Percentiles rank a stretch among this genome's conserved stretches.
These are phyloP conservation scores for Xylaria arbuscula DNA, from an alignment of 2,329 filamentous ascomycete genomes.

Conservation along the genomic window DNA sequence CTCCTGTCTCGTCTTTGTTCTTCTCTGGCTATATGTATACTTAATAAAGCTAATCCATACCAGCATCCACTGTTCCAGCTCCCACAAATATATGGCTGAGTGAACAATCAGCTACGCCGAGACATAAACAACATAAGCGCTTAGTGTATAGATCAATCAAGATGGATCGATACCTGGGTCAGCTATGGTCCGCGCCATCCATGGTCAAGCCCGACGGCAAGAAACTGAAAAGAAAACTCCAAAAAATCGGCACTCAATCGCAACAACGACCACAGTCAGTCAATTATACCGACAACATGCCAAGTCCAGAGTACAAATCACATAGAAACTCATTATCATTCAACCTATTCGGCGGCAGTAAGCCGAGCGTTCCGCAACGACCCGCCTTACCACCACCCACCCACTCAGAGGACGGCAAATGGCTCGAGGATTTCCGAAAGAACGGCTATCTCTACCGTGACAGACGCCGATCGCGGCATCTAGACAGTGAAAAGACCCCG, in stretches of 20 bases:
- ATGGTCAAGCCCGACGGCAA: conserved; percentile 46
- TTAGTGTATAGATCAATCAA: conserved; percentile 25
- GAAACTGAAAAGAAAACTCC: conserved; percentile 49
- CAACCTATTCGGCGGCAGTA: conserved; percentile 31
- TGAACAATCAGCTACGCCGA: conserved; percentile 24
- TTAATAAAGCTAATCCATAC: conserved; percentile 1
- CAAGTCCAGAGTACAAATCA: conserved; percentile 25
- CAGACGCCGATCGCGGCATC: conserved; percentile 28
- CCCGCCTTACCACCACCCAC: conserved; percentile 31
- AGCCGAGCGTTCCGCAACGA: conserved; percentile 34
- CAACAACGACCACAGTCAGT: conserved; percentile 43
- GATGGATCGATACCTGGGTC: conserved; percentile 46
- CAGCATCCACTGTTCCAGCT: background rate
- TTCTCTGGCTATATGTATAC: conserved; percentile 1
- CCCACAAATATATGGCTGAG: background rate
- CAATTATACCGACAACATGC: conserved; percentile 42
- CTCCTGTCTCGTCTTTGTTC: conserved; percentile 1
- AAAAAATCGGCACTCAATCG: conserved; percentile 46
- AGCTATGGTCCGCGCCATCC: conserved; percentile 40
- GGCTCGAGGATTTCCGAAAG: conserved; percentile 48
- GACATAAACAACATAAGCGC: conserved; percentile 14
- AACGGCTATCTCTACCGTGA: conserved; percentile 44
- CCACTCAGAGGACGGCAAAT: conserved; percentile 44
- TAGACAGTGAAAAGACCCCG: conserved; percentile 26
- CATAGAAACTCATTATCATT: conserved; percentile 25